These are phyloP conservation scores for Saturnispora galanensis DNA, from an alignment of 805 yeast species.

Conservation along the genomic window DNA sequence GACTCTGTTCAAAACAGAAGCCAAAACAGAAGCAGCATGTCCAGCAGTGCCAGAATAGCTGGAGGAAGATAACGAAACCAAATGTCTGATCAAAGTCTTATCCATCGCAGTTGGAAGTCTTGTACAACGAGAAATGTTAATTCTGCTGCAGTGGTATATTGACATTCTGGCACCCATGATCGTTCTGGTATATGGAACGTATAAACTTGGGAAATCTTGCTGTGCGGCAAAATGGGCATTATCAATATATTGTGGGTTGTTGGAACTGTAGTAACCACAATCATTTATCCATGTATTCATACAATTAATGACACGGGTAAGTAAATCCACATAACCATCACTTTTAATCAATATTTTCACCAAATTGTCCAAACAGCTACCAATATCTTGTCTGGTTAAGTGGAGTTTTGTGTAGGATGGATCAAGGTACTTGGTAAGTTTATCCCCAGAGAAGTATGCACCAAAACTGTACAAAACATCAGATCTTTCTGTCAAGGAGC, in stretches of 20 bases:
- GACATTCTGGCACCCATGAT: slow-evolving; percentile 68
- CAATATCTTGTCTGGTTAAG: slow-evolving; percentile 43
- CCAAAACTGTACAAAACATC: slow-evolving; percentile 22
- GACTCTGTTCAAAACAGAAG: slow-evolving; percentile 60
- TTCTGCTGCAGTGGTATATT: slow-evolving; percentile 65
- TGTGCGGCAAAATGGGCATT: slow-evolving; percentile 32
- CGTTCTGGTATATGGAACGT: slow-evolving; percentile 68
- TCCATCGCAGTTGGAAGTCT: slow-evolving; percentile 64
- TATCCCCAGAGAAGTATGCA: slow-evolving; percentile 20
- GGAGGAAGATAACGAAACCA: slow-evolving; percentile 56
- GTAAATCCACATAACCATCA: slow-evolving; percentile 55
- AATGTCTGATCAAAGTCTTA: slow-evolving; percentile 49
- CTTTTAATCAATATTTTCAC: slow-evolving; percentile 37
- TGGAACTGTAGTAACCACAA: slow-evolving; percentile 23
- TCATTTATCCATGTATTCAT: slow-evolving; percentile 51
- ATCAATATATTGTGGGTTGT: slow-evolving; percentile 22
- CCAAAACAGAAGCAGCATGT: slow-evolving; percentile 59
- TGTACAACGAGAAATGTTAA: slow-evolving; percentile 60
- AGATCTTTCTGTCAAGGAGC: slow-evolving; percentile 26
- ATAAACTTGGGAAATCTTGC: slow-evolving; percentile 52
- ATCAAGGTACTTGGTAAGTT: slow-evolving; percentile 21
- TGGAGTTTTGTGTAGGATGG: slow-evolving; percentile 47
- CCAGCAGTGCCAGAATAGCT: slow-evolving; percentile 59
- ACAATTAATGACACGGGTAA: slow-evolving; percentile 52
- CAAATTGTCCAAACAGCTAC: slow-evolving; percentile 47